Evolutionary conservation across 1,139 yeast species (phyloP).

Genomic region (Hyphopichia wangnamkhiaoensis): DNA sequence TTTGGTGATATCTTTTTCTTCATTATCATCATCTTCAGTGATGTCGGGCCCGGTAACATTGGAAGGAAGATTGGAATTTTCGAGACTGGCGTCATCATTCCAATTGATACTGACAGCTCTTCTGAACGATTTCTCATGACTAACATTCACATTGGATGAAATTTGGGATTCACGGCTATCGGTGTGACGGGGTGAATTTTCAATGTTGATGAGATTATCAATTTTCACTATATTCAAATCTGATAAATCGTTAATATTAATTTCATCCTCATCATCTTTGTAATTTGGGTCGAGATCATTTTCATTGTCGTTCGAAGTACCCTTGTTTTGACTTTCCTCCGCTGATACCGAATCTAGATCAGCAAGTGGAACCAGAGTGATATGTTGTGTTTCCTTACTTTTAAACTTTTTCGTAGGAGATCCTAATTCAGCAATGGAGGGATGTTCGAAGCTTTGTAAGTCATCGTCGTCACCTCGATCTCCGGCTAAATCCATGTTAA

Average conservation of each 20-base stretch:
- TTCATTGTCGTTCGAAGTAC: no score
- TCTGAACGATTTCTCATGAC: conserved; percentile 42
- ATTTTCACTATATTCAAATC: conserved; percentile 41
- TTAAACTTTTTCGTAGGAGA: conserved; percentile 5
- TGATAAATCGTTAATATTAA: conserved; percentile 42
- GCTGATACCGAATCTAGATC: no score
- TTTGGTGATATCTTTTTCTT: not conserved
- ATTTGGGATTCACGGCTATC: not conserved
- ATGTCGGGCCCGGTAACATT: conserved; percentile 9
- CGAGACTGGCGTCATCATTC: conserved; percentile 42
- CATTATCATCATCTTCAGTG: conserved; percentile 8
- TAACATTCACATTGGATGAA: no score
- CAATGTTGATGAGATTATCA: conserved; percentile 36
- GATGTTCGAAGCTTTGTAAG: not conserved
- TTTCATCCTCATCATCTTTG: conserved; percentile 17
- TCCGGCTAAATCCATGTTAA: conserved; percentile 1
- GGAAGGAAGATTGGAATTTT: conserved; percentile 15
- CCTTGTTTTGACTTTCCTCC: no score
- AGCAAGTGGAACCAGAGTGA: no score
- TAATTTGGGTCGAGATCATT: no score
- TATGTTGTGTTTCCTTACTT: not conserved
- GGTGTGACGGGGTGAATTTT: conserved; percentile 9
- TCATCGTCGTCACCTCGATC: not conserved
- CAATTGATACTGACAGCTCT: conserved; percentile 46
- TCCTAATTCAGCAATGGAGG: conserved; percentile 3